phyloP scores from a whole-genome alignment of 805 yeast species.

The Metschnikowia dekortorum region DNA sequence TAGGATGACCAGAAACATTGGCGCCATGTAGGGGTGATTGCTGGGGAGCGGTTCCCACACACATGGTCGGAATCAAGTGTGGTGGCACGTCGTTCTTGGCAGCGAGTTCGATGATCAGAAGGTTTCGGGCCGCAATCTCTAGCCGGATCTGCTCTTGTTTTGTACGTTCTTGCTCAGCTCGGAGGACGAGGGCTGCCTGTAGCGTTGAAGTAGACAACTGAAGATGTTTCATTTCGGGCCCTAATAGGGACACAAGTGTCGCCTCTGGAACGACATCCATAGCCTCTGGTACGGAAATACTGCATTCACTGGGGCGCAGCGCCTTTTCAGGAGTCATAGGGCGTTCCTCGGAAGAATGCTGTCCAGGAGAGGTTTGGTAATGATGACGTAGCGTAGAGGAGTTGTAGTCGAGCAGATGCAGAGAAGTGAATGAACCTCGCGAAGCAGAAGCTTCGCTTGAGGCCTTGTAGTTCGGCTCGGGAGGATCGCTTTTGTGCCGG shows the following conservation, averaged over 20 bases:
- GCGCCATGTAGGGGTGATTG: neutral
- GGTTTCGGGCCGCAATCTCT: conserved; percentile 56
- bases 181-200: conserved; percentile 52
- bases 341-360: neutral
- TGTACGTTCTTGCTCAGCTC: conserved; percentile 73
- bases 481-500: neutral
- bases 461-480: conserved; percentile 1
- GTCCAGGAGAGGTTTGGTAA: neutral
- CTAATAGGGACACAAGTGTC: conserved; percentile 40
- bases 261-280: conserved; percentile 11
- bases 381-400: conserved; percentile 1
- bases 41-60: conserved; percentile 31
- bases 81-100: conserved; percentile 60
- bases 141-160: conserved; percentile 72
- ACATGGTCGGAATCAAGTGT: conserved; percentile 56
- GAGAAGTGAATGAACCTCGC: conserved; percentile 1
- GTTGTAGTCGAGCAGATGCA: conserved; percentile 3
- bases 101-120: conserved; percentile 62
- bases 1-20: neutral
- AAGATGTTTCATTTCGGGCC: conserved; percentile 49
- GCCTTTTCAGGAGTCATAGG: conserved; percentile 2
- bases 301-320: neutral
- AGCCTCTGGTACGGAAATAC: neutral
- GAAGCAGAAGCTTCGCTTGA: neutral
- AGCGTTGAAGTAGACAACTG: conserved; percentile 56